Base-by-base conservation (phyloP, 768 basidiomycete genomes). In the Stropharia rugosoannulata region DNA sequence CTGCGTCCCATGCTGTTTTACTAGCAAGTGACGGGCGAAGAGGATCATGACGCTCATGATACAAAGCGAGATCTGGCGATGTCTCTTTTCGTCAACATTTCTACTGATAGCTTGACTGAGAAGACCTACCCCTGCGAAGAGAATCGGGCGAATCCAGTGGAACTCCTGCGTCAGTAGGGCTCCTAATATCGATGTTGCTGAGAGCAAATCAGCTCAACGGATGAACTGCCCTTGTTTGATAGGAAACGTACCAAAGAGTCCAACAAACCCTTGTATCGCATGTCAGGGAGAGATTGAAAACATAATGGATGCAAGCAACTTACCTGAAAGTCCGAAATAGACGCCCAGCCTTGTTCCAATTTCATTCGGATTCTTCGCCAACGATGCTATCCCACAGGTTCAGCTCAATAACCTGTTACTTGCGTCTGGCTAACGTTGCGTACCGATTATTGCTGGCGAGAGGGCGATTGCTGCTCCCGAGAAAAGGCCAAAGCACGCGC, bases 311-410 rank as follows among this genome's bases (percentile, higher is more conserved):
- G 3, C 22, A 18, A 9, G 29, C 45, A 10, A 51, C 54, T 39
- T 51, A 80, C 80, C 77, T 57, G 75, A 75, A 25, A 72, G 48
- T 6, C 70, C 75, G 49, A 80, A 80, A 39, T 66, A 69, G 22
- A 82, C 61, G 0, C 81, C 80, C 62, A 83, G 70, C 13, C 81
- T 66, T 5, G 75, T 74, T 55, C 83, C 82, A 9, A 81, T 65
- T 61, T 83, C 80, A 16, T 70, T 73, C 1, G 72, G 54, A 57
- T 79, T 68, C 29, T 62, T 70, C 0, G 78, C 70, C n/a, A 80
- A 48, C 2, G 72, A 72, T 65, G 35, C 38, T 41, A 37, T 38
- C 25, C n/a, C 11, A 35, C 15, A 19, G 42, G 9, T 4, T 1
- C 29, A 13, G 9, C 7, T 32, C 29, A 32, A 7, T 10, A 32